Conservation (phyloP, 1,284 basidiomycete species). For the Ustilago tritici region DNA sequence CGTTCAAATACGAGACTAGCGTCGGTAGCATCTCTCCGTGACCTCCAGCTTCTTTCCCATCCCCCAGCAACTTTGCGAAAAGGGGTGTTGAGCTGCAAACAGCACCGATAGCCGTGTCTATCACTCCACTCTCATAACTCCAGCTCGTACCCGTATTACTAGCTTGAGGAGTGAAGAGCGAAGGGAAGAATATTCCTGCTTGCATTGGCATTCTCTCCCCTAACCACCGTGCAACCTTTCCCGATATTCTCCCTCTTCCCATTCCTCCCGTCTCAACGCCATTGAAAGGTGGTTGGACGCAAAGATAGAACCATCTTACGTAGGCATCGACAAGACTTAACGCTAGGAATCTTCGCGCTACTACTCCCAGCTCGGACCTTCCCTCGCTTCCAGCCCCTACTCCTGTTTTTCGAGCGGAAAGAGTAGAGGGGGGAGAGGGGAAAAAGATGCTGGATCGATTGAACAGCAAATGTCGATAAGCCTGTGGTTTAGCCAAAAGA, state of each 20-base stretch:
- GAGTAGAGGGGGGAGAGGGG: neutral
- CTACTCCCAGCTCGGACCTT: neutral
- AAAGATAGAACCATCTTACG: conserved; percentile 54
- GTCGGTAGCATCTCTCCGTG: conserved; percentile 18
- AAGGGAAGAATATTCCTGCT: conserved; percentile 38
- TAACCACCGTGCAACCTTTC: neutral
- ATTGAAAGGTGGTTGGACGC: conserved; percentile 68
- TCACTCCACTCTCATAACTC: neutral
- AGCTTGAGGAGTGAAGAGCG: conserved; percentile 8
- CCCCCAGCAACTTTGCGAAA: neutral
- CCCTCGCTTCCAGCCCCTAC: neutral
- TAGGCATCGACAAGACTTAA: conserved; percentile 47
- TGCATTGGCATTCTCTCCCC: conserved; percentile 15
- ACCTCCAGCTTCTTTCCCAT: neutral
- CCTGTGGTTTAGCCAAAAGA: conserved; percentile 85
- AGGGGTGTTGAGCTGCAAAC: conserved; percentile 19
- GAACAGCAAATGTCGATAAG: conserved; percentile 89
- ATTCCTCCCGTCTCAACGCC: no score
- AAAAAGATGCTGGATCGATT: conserved; percentile 73
- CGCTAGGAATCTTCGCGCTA: conserved; percentile 26
- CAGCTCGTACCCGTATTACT: neutral
- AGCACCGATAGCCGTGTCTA: neutral
- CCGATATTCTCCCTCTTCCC: neutral
- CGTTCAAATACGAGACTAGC: conserved; percentile 31
- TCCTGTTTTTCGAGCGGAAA: no score